Base-by-base conservation (phyloP, 179 eudicot genomes). In the Beta lomatogona region DNA sequence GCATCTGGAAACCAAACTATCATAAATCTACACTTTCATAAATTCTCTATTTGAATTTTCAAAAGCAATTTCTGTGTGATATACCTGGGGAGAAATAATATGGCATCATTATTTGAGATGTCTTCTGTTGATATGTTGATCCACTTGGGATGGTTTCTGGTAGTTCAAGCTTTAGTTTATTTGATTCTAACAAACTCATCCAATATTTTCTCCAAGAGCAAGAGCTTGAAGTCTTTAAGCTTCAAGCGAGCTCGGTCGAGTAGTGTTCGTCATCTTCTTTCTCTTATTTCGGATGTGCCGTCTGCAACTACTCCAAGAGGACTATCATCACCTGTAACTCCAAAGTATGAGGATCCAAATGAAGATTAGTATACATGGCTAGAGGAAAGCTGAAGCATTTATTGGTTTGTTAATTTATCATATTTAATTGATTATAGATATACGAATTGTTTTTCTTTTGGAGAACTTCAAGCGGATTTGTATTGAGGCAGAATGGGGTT, bases 131-230 rank as follows among this genome's bases (percentile, higher is more conserved):
- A 83, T 71, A 74, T 79, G 75, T 21, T 90, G 61, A 19, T 85
- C 59, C 87, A 87, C 78, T 77, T 88, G 52, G 89, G 73, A 0
- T 28, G 88, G 41, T 93, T 93, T 76, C 52, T 88, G 67, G 41
- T 87, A 0, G 91, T 93, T 0, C 97, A 93, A 77, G 93, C 86
- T 46, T 87, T 93, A 11, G 90, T 91, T 60, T 93, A 91, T 80
- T 55, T 90, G 10, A 93, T 93, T 66, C 86, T 93, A 2, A 89
- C 94, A 21, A 85, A 86, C 21, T 93, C 97, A 11, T 93, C 97
- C 22, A 84, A 83, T 70, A 50, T 93, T 55, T 93, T 93, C 84
- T 89, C 97, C 5, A 88, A 86, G 80, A 86, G 68, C 50, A 86
- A 77, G 53, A 82, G 22, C 31, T 36, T 77, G 75, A 84, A 87